A percentile compares a stretch with the other conserved stretches of the same genome.
Evolutionary conservation across 805 yeast genomes (phyloP).

Genomic region (Hanseniaspora hatyaiensis): DNA sequence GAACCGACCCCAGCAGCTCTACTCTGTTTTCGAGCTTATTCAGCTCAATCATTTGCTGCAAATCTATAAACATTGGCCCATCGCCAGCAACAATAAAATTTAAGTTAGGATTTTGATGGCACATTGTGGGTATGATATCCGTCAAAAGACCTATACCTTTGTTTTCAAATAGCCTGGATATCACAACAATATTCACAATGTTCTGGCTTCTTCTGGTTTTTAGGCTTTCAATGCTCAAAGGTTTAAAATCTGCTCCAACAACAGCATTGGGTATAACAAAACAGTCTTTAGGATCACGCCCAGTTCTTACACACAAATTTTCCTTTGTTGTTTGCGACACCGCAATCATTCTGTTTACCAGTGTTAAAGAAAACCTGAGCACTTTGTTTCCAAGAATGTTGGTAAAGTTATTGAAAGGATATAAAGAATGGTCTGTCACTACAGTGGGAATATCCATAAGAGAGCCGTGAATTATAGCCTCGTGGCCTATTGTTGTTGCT

Average conservation of each 20-base stretch:
- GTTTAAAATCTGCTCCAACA: conserved; percentile 67
- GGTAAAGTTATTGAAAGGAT: conserved; percentile 81
- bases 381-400: conserved; percentile 78
- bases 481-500: conserved; percentile 74
- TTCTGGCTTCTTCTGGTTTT: too few species aligned
- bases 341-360: conserved; percentile 87
- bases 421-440: conserved; percentile 89
- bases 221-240: too few species aligned
- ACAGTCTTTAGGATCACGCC: conserved; percentile 62
- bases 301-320: conserved; percentile 80
- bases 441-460: conserved; percentile 88
- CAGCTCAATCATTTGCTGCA: conserved; percentile 89
- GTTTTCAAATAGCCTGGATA: conserved; percentile 85
- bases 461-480: conserved; percentile 79
- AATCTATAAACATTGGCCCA: conserved; percentile 88
- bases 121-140: conserved; percentile 74
- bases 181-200: conserved; percentile 84
- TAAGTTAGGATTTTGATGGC: conserved; percentile 50
- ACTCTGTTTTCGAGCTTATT: conserved; percentile 79
- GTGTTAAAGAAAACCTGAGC: conserved; percentile 69
- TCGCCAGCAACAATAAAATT: conserved; percentile 86
- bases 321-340: conserved; percentile 95
- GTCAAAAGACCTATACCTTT: conserved; percentile 87
- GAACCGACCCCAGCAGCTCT: conserved; percentile 69
- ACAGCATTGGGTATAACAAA: conserved; percentile 96